Percentiles rank a stretch among this genome's conserved stretches.
Conservation (phyloP, 1,284 basidiomycete species). For the Retiboletus flavoniger region DNA sequence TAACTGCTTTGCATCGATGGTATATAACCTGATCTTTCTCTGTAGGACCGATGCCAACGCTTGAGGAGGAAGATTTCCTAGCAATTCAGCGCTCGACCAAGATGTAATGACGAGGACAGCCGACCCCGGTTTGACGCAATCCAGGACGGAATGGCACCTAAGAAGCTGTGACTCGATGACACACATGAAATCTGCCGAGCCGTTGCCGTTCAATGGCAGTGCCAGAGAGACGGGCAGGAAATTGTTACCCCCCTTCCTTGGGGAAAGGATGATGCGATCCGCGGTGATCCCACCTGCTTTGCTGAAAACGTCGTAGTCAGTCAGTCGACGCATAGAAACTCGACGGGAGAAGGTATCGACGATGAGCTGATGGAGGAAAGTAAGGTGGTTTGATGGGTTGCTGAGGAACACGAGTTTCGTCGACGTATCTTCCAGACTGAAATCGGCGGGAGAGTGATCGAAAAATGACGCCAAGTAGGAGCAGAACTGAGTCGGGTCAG, state of each 20-base stretch:
- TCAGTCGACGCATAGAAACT: conserved; percentile 57
- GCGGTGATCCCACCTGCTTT: conserved; percentile 64
- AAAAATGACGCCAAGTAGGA: conserved; percentile 43
- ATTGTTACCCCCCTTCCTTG: conserved; percentile 38
- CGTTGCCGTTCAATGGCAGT: conserved; percentile 51
- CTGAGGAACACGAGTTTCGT: conserved; percentile 63
- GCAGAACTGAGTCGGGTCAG: conserved; percentile 44
- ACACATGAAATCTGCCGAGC: conserved; percentile 66
- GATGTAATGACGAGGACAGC: conserved; percentile 59
- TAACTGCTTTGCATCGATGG: conserved; percentile 51
- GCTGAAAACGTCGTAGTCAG: conserved; percentile 68
- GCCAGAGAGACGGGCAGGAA: conserved; percentile 49
- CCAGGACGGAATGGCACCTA: conserved; percentile 63
- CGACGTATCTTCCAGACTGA: conserved; percentile 26
- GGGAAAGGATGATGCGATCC: conserved; percentile 58
- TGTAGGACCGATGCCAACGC: conserved; percentile 43
- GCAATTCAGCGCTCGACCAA: conserved; percentile 62
- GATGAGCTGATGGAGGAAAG: conserved; percentile 53
- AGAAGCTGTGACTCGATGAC: conserved; percentile 67
- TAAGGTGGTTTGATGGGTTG: conserved; percentile 52
- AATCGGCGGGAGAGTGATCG: conserved; percentile 23
- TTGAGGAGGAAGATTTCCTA: conserved; percentile 50
- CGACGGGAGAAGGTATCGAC: conserved; percentile 58
- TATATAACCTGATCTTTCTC: conserved; percentile 56
- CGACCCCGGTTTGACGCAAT: conserved; percentile 56